Evolutionary conservation across 1,284 basidiomycete genomes (phyloP), one percentile per base, ranked within the genome.

Genomic region (Trichosporon ovoides): DNA sequence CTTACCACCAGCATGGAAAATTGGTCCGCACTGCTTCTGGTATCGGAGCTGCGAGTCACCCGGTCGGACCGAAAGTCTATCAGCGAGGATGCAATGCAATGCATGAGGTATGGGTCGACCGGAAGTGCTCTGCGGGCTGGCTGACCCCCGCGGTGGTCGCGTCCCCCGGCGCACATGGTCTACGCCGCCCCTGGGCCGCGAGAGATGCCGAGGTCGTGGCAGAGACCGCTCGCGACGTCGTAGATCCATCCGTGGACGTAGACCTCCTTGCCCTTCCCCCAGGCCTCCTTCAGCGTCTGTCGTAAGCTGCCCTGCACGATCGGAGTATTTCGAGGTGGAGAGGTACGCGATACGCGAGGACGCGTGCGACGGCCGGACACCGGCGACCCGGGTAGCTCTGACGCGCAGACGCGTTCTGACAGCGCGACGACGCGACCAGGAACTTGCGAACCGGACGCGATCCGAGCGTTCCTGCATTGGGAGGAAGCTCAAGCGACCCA

Each of bases 221-320:
- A 76, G 57, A 77, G 80, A 10, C 91, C 91, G 11, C 80, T 83
- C 55, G 79, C 82, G 58, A 94, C 73, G 57, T 90, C 85, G 73
- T 91, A 93, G 36, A 92, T 63, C 87, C 87, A 91, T 2, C 91
- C 91, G 68, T 94, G 89, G 10, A 93, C 83, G 74, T 79, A 83
- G 38, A 92, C 79, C 16, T 72, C 65, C 74, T 83, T 85, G 33
- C 83, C 83, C 56, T 80, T 73, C 37, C 79, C 81, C 91, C 91
- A 95, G 40, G 88, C 89, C 55, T 82, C 74, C 65, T 78, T 72
- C 53, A 97, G 82, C 3, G 85, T 82, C 37, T 83, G 58, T 3
- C 7, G 46, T 43, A 10, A 51, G 38, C 12, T 19, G 16, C 14
- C 11, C 20, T 2, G n/a, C 14, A 38, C 2, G n/a, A 6, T 10